These are phyloP conservation scores for Rhododendron simsii DNA, from an alignment of 148 eudicot species.

Conservation along the genomic window DNA sequence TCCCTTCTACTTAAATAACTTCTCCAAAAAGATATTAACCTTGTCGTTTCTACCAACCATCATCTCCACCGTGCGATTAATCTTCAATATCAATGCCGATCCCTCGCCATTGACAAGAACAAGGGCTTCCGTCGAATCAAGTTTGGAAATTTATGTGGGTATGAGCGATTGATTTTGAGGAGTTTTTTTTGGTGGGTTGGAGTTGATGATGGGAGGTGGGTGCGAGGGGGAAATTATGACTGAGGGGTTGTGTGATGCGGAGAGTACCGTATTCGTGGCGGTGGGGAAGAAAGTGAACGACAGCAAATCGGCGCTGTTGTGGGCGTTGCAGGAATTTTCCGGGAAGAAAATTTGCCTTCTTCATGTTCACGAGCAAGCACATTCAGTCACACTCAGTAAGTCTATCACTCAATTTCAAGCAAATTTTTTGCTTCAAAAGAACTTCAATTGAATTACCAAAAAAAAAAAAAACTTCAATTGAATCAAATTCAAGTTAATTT, in stretches of 20 bases:
- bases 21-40: background rate
- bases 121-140: background rate
- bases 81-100: background rate
- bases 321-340: conserved; percentile 53
- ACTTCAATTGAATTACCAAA: background rate
- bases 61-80: background rate
- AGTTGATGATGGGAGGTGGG: conserved; percentile 39
- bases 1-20: background rate
- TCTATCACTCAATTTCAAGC: background rate
- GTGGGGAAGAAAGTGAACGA: conserved; percentile 69
- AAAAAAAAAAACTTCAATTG: background rate
- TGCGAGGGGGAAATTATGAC: conserved; percentile 23
- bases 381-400: conserved; percentile 46
- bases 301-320: conserved; percentile 52
- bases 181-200: conserved; percentile 7
- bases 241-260: conserved; percentile 36
- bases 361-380: conserved; percentile 70
- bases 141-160: background rate
- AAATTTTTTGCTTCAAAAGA: background rate
- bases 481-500: background rate
- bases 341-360: conserved; percentile 56
- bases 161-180: background rate
- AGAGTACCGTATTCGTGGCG: conserved; percentile 66
- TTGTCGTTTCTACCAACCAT: background rate
- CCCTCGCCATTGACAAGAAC: background rate